Percentiles rank a stretch among this genome's conserved stretches.
Evolutionary conservation across 2,329 filamentous ascomycete genomes (phyloP).

Genomic region (Akanthomyces lecanii): DNA sequence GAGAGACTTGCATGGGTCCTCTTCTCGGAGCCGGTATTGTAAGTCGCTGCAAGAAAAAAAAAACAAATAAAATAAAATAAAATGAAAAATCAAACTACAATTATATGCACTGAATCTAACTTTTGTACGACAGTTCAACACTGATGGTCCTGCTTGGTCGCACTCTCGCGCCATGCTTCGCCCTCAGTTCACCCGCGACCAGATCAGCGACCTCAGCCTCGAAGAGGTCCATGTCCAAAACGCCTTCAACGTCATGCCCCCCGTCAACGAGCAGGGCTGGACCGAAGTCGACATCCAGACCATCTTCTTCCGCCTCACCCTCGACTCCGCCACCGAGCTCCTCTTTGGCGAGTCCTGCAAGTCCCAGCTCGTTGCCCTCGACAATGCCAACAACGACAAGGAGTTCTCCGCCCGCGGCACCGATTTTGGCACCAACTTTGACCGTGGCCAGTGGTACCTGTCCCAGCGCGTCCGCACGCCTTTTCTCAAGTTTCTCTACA

Average conservation of each 20-base stretch:
- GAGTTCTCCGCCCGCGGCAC: constrained; percentile 19
- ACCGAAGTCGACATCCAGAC: constrained; percentile 41
- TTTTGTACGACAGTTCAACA: constrained; percentile 27
- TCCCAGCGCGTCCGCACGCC: constrained; percentile 49
- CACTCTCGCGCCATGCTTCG: constrained; percentile 36
- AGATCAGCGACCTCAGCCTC: constrained; percentile 41
- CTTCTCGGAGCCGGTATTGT: constrained; percentile 42
- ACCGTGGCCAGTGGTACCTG: constrained; percentile 39
- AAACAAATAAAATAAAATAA: no score
- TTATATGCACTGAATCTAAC: not conserved
- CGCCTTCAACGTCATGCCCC: constrained; percentile 24
- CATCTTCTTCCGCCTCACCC: constrained; percentile 45
- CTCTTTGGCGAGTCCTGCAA: constrained; percentile 56
- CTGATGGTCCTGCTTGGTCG: constrained; percentile 34
- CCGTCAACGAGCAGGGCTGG: constrained; percentile 32
- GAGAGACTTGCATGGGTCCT: constrained; percentile 28
- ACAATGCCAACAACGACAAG: constrained; percentile 25
- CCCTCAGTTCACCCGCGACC: constrained; percentile 39
- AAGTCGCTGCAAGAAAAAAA: not conserved
- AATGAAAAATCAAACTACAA: not conserved
- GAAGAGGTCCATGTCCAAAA: constrained; percentile 36
- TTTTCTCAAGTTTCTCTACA: constrained; percentile 43
- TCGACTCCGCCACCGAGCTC: constrained; percentile 50
- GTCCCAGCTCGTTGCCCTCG: constrained; percentile 27
- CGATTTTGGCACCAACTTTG: constrained; percentile 32